A percentile compares a stretch with the other conserved stretches of the same genome.
Conservation (phyloP, 805 yeast species). For the Candida endomychidarum region DNA sequence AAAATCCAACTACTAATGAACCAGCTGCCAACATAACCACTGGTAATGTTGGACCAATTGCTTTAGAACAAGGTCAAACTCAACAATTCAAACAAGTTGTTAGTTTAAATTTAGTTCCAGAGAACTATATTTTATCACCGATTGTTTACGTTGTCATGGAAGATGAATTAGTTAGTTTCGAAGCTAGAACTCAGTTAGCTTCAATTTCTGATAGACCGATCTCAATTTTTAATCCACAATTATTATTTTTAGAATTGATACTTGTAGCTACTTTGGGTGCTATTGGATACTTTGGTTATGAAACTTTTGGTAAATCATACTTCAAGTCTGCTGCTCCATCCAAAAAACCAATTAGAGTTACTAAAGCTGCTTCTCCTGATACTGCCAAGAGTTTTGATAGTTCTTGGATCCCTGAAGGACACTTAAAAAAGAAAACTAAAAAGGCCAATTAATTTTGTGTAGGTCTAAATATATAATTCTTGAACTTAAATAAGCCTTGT, state of each 20-base stretch:
- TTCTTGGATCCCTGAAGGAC: constrained; percentile 61
- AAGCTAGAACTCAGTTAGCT: constrained; percentile 58
- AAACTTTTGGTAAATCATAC: constrained; percentile 46
- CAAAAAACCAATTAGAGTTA: constrained; percentile 20
- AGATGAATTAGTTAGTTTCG: constrained; percentile 52
- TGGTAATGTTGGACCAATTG: constrained; percentile 60
- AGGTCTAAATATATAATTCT: too few species aligned
- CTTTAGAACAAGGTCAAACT: constrained; percentile 49
- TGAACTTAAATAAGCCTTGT: too few species aligned
- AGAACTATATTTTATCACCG: constrained; percentile 60
- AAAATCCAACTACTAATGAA: constrained; percentile 53
- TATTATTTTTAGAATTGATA: constrained; percentile 60
- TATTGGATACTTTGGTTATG: constrained; percentile 48
- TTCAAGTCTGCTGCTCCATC: constrained; percentile 29
- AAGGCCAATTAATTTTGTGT: constrained; percentile 21
- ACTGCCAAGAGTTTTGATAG: constrained; percentile 38
- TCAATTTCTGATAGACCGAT: constrained; percentile 62
- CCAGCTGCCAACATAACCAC: constrained; percentile 62
- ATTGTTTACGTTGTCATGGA: constrained; percentile 52
- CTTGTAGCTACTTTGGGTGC: constrained; percentile 50
- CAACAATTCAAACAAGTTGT: constrained; percentile 57
- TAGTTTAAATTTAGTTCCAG: constrained; percentile 57
- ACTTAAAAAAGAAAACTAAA: constrained; percentile 39
- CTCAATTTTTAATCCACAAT: constrained; percentile 71
- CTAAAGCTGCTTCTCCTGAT: constrained; percentile 17